These are phyloP conservation scores for Groenewaldozyma salmanticensis DNA, from an alignment of 805 yeast genomes.

Conservation along the genomic window DNA sequence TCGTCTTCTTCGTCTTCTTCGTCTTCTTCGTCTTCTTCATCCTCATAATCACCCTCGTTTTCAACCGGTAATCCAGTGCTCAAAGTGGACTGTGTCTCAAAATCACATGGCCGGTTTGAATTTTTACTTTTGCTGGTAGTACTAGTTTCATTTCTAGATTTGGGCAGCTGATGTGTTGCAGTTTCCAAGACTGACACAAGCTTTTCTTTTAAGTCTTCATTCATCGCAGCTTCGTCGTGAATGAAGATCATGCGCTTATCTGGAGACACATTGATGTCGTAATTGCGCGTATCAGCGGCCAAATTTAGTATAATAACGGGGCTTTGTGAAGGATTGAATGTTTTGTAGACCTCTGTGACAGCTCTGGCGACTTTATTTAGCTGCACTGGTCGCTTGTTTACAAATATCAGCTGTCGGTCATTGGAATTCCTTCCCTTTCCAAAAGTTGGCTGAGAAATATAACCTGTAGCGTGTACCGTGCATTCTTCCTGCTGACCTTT, in stretches of 20 bases:
- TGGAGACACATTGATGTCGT: slow-evolving; percentile 87
- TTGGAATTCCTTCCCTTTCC: slow-evolving; percentile 64
- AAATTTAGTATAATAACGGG: slow-evolving; percentile 66
- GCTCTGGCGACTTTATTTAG: slow-evolving; percentile 46
- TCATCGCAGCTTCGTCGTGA: slow-evolving; percentile 52
- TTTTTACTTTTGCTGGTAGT: too few relatives aligned
- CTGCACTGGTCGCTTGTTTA: slow-evolving; percentile 68
- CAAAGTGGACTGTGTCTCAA: too few relatives aligned
- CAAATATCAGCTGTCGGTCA: slow-evolving; percentile 67
- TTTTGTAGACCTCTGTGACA: slow-evolving; percentile 64
- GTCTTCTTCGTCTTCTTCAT: slow-evolving; percentile 14
- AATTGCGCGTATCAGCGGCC: slow-evolving; percentile 33
- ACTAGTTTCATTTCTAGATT: too few relatives aligned
- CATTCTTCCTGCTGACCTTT: slow-evolving; percentile 19
- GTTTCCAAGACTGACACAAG: slow-evolving; percentile 39
- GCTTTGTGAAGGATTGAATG: slow-evolving; percentile 59
- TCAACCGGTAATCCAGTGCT: too few relatives aligned
- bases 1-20: slow-evolving; percentile 10
- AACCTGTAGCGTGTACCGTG: slow-evolving; percentile 40
- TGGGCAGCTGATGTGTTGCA: slow-evolving; percentile 31
- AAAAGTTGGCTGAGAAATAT: slow-evolving; percentile 64
- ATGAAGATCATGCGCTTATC: slow-evolving; percentile 70
- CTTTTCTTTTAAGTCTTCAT: slow-evolving; percentile 46
- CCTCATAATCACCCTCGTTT: slow-evolving; percentile 11
- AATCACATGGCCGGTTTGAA: too few relatives aligned